A percentile compares a stretch with the other conserved stretches of the same genome.
Evolutionary conservation across 2,329 filamentous ascomycete genomes (phyloP).

Genomic region (Diplodia intermedia): DNA sequence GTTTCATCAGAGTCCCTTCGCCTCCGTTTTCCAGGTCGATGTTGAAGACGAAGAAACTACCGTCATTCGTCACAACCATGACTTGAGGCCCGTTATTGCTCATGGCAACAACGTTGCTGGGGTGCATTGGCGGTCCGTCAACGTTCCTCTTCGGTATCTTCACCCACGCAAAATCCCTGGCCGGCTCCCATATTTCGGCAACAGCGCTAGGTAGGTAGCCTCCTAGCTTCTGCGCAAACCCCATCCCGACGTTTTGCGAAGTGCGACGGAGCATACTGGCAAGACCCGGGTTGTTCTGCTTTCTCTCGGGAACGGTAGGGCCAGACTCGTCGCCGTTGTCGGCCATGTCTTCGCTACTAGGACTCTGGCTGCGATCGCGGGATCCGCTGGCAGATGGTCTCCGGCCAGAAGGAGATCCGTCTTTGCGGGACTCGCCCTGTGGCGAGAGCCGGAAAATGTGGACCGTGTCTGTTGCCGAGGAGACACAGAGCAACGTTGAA

Average conservation of each 20-base stretch:
- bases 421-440: slow-evolving; percentile 15
- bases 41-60: slow-evolving; percentile 92
- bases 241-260: slow-evolving; percentile 89
- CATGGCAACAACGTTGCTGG: slow-evolving; percentile 82
- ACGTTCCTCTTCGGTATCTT: slow-evolving; percentile 74
- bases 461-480: slow-evolving; percentile 93
- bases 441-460: slow-evolving; percentile 83
- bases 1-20: slow-evolving; percentile 87
- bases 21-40: slow-evolving; percentile 95
- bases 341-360: slow-evolving; percentile 47
- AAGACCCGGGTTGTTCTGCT: slow-evolving; percentile 72
- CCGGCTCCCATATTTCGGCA: slow-evolving; percentile 96
- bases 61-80: slow-evolving; percentile 97
- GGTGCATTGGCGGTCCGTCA: slow-evolving; percentile 41
- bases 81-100: slow-evolving; percentile 93
- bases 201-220: slow-evolving; percentile 93
- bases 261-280: slow-evolving; percentile 92
- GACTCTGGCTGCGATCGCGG: slow-evolving; percentile 53
- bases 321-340: slow-evolving; percentile 53
- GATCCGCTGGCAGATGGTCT: slow-evolving; percentile 37
- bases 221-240: slow-evolving; percentile 85
- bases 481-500: slow-evolving; percentile 91
- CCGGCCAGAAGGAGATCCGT: slow-evolving; percentile 38
- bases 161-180: slow-evolving; percentile 94
- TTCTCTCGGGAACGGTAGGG: slow-evolving; percentile 43